Evolutionary conservation across 75 land plant species (phyloP).

Genomic region (Adiantum capillusveneris): DNA sequence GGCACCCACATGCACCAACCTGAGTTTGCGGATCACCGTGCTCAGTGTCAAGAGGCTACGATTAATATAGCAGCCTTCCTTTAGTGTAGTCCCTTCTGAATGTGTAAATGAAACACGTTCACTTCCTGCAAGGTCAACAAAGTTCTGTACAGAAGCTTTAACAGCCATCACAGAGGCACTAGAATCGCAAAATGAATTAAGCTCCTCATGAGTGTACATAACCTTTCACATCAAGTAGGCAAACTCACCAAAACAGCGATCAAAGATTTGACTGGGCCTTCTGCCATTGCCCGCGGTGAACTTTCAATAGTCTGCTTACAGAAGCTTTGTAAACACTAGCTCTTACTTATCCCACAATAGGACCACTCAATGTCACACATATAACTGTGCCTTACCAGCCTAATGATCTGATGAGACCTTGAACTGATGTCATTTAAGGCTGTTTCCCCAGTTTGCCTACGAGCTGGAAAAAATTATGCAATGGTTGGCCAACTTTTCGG

Average conservation of each 20-base stretch:
- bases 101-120: slow-evolving; percentile 90
- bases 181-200: no score
- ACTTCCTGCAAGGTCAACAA: slow-evolving; percentile 98
- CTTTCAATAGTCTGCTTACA: slow-evolving; percentile 79
- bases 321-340: no score
- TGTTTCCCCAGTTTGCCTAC: slow-evolving; percentile 90
- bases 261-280: slow-evolving; percentile 47
- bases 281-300: slow-evolving; percentile 48
- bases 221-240: background rate
- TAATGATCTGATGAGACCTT: slow-evolving; percentile 93
- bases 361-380: no score
- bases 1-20: slow-evolving; percentile 85
- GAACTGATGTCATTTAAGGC: slow-evolving; percentile 80
- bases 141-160: slow-evolving; percentile 52
- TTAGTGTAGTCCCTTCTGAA: slow-evolving; percentile 74
- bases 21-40: slow-evolving; percentile 93
- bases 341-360: no score
- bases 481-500: no score
- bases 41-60: slow-evolving; percentile 89
- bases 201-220: background rate
- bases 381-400: slow-evolving; percentile 48
- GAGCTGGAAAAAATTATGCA: slow-evolving; percentile 83
- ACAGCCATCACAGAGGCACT: background rate
- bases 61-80: slow-evolving; percentile 97
- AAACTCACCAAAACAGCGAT: slow-evolving; percentile 71